A percentile compares a stretch with the other conserved stretches of the same genome.
phyloP scores from a whole-genome alignment of 1,139 yeast species.

The Debaryomyces fabryi region DNA sequence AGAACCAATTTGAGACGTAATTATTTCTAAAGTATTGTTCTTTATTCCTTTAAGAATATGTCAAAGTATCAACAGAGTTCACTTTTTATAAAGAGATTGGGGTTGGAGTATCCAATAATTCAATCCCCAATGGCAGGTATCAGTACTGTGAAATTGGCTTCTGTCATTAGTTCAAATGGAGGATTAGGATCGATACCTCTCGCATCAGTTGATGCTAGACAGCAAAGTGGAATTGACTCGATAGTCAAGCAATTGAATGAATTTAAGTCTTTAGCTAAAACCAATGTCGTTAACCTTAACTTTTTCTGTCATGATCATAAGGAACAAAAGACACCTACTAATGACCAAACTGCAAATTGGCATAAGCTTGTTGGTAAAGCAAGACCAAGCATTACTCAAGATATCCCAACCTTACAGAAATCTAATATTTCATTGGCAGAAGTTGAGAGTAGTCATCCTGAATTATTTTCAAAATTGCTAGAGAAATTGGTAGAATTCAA shows the following conservation, averaged over 20 bases:
- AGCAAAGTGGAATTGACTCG: conserved; percentile 13
- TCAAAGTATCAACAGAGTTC: conserved; percentile 3
- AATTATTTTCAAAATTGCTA: conserved; percentile 15
- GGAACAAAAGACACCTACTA: conserved; percentile 18
- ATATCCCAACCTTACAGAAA: conserved; percentile 18
- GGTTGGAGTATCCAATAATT: conserved; percentile 34
- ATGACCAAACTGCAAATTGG: conserved; percentile 28
- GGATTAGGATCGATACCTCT: conserved; percentile 52
- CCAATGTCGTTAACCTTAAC: conserved; percentile 41
- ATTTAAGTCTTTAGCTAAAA: conserved; percentile 15
- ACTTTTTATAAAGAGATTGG: background rate
- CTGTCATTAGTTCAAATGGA: conserved; percentile 39
- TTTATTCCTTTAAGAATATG: background rate
- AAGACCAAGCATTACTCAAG: background rate
- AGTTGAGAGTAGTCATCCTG: conserved; percentile 21
- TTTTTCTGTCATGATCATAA: conserved; percentile 44
- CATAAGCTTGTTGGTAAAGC: conserved; percentile 19
- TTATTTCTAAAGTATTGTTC: background rate
- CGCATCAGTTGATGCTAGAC: conserved; percentile 33
- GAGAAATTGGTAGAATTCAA: conserved; percentile 16
- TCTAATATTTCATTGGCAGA: conserved; percentile 42
- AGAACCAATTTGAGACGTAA: background rate
- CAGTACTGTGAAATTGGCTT: conserved; percentile 43
- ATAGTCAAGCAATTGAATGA: conserved; percentile 18
- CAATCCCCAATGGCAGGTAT: conserved; percentile 62